Conservation (phyloP, 805 yeast genomes). For the Candida nitratophila region DNA sequence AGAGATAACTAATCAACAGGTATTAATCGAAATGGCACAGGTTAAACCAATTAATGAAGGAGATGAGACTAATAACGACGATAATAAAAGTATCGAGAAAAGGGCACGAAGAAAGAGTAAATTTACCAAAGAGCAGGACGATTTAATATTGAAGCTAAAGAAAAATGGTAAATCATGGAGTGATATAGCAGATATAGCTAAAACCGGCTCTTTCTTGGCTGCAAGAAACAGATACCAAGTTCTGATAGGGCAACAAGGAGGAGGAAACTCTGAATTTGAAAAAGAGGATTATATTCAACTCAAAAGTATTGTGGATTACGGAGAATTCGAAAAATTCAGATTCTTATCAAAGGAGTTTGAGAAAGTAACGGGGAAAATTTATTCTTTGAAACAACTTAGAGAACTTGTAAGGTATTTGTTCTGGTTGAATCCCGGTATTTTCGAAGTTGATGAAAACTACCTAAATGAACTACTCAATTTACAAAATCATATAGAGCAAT, state of each 20-base stretch:
- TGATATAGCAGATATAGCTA: conserved; percentile 60
- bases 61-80: conserved; percentile 14
- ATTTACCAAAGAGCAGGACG: conserved; percentile 63
- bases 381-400: conserved; percentile 48
- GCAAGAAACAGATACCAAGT: conserved; percentile 78
- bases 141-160: conserved; percentile 53
- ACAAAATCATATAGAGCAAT: no score
- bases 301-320: conserved; percentile 53
- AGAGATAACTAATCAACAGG: not conserved
- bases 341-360: conserved; percentile 56
- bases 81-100: conserved; percentile 20
- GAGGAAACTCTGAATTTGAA: conserved; percentile 60
- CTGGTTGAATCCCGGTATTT: conserved; percentile 44
- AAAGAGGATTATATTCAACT: conserved; percentile 45
- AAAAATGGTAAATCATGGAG: conserved; percentile 63
- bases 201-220: conserved; percentile 60
- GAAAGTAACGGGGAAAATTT: conserved; percentile 43
- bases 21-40: not conserved
- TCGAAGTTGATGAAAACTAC: conserved; percentile 48
- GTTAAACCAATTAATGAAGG: not conserved
- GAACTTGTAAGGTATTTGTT: conserved; percentile 47
- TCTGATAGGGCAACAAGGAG: conserved; percentile 77
- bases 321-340: conserved; percentile 65
- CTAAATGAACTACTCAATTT: not conserved
- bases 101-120: conserved; percentile 59